Evolutionary conservation across 1,284 basidiomycete genomes (phyloP), one percentile per base, ranked within the genome.

Genomic region (Ganoderma lingzhi): DNA sequence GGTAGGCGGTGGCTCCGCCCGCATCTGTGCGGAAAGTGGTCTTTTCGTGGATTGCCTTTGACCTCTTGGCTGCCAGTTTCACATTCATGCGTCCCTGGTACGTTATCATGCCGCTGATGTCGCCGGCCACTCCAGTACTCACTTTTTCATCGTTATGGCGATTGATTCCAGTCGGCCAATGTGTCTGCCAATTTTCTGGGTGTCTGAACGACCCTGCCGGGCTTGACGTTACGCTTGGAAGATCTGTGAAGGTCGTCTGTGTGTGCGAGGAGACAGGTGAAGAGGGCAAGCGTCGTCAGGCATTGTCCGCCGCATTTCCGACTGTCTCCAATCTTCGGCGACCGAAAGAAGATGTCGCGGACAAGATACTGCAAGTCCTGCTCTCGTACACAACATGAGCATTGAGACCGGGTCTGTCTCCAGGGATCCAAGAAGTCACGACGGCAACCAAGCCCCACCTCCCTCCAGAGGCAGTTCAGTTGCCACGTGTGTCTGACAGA

Each of bases 401-500:
- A 35, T 55, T 28, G 53, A 55, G 45, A 48, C 45, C n/a, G n/a
- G n/a, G n/a, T 23, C 48, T 23, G 23, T 53, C 14, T 9, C 23
- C 48, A 23, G 23, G 23, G 23, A 53, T 30, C 48, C 48, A 53
- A 53, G 23, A 28, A 28, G 48, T 28, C 23, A 53, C 23, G 48
- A 53, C 23, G 48, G 48, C 48, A 28, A 53, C 48, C 48, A 28
- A 51, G 2, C 30, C 53, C 15, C 53, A 30, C 53, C 23, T 28
- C 48, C 23, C 48, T 53, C 45, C 9, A 23, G 35, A 37, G 35
- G 56, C 35, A 2, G n/a, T 59, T 59, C 37, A 10, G 37, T 35
- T 39, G 55, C 61, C 71, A 68, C 68, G 71, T 72, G 68, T 28
- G 62, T 28, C 4, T 53, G 68, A 55, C 56, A 62, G 48, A 61